phyloP scores from a whole-genome alignment of 169 alveolate species.

The Eimeria maxima region DNA sequence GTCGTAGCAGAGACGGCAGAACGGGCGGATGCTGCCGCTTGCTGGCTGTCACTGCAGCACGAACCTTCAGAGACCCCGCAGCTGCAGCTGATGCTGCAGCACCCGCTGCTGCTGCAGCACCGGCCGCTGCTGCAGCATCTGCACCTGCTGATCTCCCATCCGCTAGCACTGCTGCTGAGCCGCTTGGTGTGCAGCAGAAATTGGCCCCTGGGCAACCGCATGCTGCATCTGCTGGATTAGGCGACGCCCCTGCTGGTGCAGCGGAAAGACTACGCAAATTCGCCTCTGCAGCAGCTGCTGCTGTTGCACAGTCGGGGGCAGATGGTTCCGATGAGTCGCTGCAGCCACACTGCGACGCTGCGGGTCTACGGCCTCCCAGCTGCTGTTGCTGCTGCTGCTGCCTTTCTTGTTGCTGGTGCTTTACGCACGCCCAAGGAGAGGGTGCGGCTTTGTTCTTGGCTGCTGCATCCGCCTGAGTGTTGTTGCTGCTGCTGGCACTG shows the following conservation, averaged over 20 bases:
- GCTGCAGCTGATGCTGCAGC: constrained; percentile 53
- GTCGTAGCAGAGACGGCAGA: constrained; percentile 54
- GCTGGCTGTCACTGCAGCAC: constrained; percentile 52
- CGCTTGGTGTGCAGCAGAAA: not conserved
- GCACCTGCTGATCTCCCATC: constrained; percentile 15
- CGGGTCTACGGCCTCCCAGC: constrained; percentile 31
- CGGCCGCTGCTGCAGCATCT: constrained; percentile 58
- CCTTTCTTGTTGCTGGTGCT: constrained; percentile 24
- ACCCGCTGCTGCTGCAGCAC: constrained; percentile 52
- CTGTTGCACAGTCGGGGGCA: not conserved
- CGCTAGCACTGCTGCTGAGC: constrained; percentile 8
- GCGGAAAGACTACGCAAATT: not conserved
- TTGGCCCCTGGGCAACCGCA: not conserved
- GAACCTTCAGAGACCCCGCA: constrained; percentile 53
- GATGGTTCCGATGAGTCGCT: not conserved
- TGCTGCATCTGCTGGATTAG: constrained; percentile 21
- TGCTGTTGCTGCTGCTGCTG: constrained; percentile 54
- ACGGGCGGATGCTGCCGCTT: constrained; percentile 48
- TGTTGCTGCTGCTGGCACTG: constrained; percentile 30
- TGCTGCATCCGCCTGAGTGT: not conserved
- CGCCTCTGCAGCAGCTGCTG: constrained; percentile 39
- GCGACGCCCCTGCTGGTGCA: not conserved
- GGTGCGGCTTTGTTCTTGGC: not conserved
- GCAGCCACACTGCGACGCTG: not conserved
- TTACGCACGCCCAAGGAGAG: constrained; percentile 21